Evolutionary conservation across 2,329 filamentous ascomycete genomes (phyloP).

Genomic region (Claviceps sp.): DNA sequence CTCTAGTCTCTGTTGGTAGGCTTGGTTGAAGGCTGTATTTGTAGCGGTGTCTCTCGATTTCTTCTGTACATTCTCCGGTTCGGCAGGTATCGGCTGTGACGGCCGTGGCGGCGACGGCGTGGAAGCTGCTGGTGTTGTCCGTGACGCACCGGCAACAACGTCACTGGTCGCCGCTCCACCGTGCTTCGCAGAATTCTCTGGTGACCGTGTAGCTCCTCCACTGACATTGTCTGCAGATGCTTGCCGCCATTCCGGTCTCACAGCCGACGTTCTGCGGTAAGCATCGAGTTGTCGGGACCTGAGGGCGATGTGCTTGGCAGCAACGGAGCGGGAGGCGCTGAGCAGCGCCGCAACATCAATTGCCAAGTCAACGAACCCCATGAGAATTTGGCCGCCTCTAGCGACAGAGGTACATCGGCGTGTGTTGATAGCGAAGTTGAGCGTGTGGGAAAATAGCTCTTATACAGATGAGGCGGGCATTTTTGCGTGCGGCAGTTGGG

Average conservation of each 20-base stretch:
- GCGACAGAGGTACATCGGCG: constrained; percentile 13
- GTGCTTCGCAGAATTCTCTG: background rate
- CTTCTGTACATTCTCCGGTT: background rate
- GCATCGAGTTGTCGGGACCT: constrained; percentile 39
- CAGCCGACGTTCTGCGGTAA: constrained; percentile 33
- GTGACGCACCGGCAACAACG: background rate
- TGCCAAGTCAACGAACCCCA: constrained; percentile 50
- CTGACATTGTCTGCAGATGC: background rate
- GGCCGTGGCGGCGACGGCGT: background rate
- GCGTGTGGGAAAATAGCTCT: background rate
- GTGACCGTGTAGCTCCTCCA: background rate
- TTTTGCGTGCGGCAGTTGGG: background rate
- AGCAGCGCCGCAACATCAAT: constrained; percentile 59
- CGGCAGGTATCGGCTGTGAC: background rate
- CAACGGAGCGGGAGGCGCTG: constrained; percentile 55
- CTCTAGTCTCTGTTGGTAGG: constrained; percentile 5
- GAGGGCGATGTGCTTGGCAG: constrained; percentile 46
- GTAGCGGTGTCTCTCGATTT: background rate
- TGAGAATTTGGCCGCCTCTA: constrained; percentile 20
- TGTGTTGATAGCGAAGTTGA: background rate
- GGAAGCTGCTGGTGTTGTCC: background rate
- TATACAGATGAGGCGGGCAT: background rate
- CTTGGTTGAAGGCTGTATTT: constrained; percentile 1
- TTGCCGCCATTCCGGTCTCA: constrained; percentile 21
- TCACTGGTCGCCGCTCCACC: background rate